Evolutionary conservation across 164 flowering plant species (phyloP).

Genomic region (Nymphaea colorata): DNA sequence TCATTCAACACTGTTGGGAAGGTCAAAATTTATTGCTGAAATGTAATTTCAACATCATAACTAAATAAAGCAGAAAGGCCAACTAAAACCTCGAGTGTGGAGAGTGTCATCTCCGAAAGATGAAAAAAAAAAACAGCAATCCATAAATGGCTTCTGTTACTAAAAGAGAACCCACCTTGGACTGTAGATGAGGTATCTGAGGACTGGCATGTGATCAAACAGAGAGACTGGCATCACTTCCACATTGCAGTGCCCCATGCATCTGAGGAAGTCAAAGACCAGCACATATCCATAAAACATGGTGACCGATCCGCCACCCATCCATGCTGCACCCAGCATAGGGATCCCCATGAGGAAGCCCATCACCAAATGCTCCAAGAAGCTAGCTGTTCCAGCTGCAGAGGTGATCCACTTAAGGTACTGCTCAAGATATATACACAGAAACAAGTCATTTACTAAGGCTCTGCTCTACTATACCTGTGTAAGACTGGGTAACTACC

Average conservation of each 20-base stretch:
- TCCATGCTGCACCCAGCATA: constrained; percentile 28
- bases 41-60: no score
- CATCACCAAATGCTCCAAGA: constrained; percentile 57
- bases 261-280: constrained; percentile 66
- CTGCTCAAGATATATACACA: neutral
- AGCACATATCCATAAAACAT: constrained; percentile 41
- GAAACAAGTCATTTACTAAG: neutral
- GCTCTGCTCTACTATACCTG: constrained; percentile 30
- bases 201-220: constrained; percentile 46
- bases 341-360: constrained; percentile 46
- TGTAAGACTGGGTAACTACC: constrained; percentile 40
- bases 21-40: no score
- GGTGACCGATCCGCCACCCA: constrained; percentile 51
- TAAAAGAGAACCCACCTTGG: constrained; percentile 49
- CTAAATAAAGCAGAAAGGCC: no score
- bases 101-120: no score
- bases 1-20: no score
- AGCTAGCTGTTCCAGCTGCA: constrained; percentile 70
- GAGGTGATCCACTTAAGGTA: neutral
- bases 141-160: no score
- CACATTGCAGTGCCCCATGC: constrained; percentile 65
- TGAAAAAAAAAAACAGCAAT: no score
- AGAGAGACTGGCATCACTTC: constrained; percentile 47
- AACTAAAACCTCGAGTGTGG: no score
- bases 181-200: constrained; percentile 58